Base-by-base conservation (phyloP, 352 stramenopile genomes). In the Phytophthora ramorum region DNA sequence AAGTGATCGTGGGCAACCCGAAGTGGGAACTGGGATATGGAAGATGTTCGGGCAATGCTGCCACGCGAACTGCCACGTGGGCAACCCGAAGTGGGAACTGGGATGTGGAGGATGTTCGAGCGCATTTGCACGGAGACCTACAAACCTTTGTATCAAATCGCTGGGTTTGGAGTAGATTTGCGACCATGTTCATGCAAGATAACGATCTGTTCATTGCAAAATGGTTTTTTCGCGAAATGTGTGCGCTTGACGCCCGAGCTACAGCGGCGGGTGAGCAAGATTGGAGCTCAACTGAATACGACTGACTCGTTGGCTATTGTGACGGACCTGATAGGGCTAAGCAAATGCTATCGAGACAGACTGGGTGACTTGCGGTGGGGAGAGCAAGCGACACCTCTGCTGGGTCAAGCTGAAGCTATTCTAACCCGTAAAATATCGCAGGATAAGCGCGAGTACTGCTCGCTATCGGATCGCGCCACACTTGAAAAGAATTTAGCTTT, bases 131-230 rank as follows among this genome's bases (percentile, higher is more conserved):
- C 20, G 81, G 83, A 9, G 81, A 91, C 46, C 61, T 91, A 6
- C 70, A 73, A 51, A 58, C 60, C 0, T 90, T 90, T 67, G 75
- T 84, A 8, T 38, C 48, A 5, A 75, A 43, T 7, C 63, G 63
- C 16, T 91, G 83, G 83, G 64, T 91, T 32, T 91, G 83, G 83
- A 86, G 83, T n/a, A 72, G 64, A 49, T 78, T 88, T 48, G 81
- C 63, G 1, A 50, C 35, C 0, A 34, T 79, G 24, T 89, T 81
- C 58, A 45, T 76, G 7, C 37, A 47, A 0, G 75, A 90, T 22
- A 72, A 83, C 3, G 81, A 90, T 34, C 70, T 81, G 38, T 58
- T 58, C 4, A 66, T 90, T 10, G 79, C 81, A 0, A 73, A 74
- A 16, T 85, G 69, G 68, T 85, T 90, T 22, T n/a, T 75, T 78